A percentile compares a stretch with the other conserved stretches of the same genome.
Conservation (phyloP, 1,139 yeast species). For the Suhomyces kunorum region DNA sequence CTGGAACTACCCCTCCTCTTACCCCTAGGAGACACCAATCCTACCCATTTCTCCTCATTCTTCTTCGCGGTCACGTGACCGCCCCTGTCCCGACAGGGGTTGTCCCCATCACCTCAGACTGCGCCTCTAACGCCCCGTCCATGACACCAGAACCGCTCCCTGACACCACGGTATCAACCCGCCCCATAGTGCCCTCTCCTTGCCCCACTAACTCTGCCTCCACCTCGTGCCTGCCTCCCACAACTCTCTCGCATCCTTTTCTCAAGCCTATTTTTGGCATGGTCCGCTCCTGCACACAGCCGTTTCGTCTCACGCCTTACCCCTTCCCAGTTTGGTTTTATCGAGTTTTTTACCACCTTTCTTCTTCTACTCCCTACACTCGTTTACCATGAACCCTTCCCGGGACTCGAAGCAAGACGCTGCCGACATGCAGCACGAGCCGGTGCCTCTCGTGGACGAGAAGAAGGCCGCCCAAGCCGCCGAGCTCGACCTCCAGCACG, state of each 20-base stretch:
- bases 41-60: too few relatives aligned
- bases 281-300: constrained; percentile 1
- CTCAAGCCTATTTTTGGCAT: background rate
- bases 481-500: constrained; percentile 2
- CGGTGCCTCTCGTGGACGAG: constrained; percentile 4
- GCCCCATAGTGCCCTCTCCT: background rate
- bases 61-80: background rate
- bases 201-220: background rate
- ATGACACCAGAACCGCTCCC: too few relatives aligned
- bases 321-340: background rate
- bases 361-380: constrained; percentile 6
- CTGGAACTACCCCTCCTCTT: background rate
- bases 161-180: too few relatives aligned
- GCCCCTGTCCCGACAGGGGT: too few relatives aligned
- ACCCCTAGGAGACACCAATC: too few relatives aligned
- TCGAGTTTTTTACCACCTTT: background rate
- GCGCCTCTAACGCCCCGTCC: too few relatives aligned
- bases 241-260: background rate
- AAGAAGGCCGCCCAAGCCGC: background rate
- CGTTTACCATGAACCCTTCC: constrained; percentile 10
- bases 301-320: background rate
- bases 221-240: background rate
- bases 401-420: constrained; percentile 4
- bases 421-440: background rate
- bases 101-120: too few relatives aligned